Conservation (phyloP, 1,139 yeast genomes). For the Debaryomycetaceae sp. region DNA sequence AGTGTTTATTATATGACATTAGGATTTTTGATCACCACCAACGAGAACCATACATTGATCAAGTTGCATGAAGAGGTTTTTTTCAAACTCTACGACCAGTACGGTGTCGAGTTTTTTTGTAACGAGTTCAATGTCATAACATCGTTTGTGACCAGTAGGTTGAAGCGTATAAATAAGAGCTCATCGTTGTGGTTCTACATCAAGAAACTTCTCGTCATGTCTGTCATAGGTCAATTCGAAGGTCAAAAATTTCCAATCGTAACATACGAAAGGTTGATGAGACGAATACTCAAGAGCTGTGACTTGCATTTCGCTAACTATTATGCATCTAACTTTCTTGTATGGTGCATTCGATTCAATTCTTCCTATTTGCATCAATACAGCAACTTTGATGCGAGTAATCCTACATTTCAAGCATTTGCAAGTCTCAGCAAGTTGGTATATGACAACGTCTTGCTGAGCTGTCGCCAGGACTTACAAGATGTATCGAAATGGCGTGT, state of each 20-base stretch:
- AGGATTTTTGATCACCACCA: constrained; percentile 37
- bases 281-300: constrained; percentile 27
- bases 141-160: constrained; percentile 29
- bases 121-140: constrained; percentile 30
- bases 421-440: constrained; percentile 3
- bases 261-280: constrained; percentile 9
- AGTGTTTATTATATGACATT: constrained; percentile 24
- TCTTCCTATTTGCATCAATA: not conserved
- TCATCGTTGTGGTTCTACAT: constrained; percentile 38
- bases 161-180: constrained; percentile 41
- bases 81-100: constrained; percentile 10
- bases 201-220: constrained; percentile 23
- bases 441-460: constrained; percentile 4
- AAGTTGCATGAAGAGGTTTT: constrained; percentile 27
- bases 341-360: constrained; percentile 25
- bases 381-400: not conserved
- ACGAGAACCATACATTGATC: constrained; percentile 38
- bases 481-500: constrained; percentile 37
- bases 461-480: constrained; percentile 20
- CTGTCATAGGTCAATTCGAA: constrained; percentile 10
- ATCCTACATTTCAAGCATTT: not conserved
- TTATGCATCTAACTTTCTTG: constrained; percentile 32
- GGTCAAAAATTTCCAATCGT: not conserved
- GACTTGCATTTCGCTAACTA: constrained; percentile 40
- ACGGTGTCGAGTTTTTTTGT: constrained; percentile 9